These are phyloP conservation scores for Eurotiales sp. DNA, from an alignment of 2,329 filamentous ascomycete genomes.

Conservation along the genomic window DNA sequence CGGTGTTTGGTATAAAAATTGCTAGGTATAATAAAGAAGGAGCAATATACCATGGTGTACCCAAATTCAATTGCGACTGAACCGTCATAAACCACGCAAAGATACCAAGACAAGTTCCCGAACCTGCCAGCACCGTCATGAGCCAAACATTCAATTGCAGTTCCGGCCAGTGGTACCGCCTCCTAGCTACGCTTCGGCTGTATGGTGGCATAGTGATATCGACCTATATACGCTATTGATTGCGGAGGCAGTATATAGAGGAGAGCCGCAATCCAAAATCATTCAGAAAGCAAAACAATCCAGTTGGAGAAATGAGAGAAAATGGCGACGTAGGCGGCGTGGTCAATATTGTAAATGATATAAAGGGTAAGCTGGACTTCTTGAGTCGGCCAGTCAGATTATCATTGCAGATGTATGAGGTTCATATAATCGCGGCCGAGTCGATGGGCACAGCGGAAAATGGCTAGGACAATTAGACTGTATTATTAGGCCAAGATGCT, in stretches of 20 bases:
- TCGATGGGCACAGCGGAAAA: neutral
- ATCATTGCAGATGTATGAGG: neutral
- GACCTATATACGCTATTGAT: neutral
- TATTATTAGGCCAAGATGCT: neutral
- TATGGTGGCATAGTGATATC: slow-evolving; percentile 15
- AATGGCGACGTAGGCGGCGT: neutral
- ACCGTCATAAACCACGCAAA: slow-evolving; percentile 59
- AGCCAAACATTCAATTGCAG: slow-evolving; percentile 63
- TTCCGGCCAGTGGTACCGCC: slow-evolving; percentile 60
- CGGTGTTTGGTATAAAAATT: slow-evolving; percentile 8
- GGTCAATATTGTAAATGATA: too few species aligned
- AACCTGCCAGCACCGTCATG: slow-evolving; percentile 57
- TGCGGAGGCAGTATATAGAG: neutral
- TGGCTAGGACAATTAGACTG: neutral
- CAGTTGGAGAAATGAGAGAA: neutral
- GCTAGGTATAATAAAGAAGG: neutral
- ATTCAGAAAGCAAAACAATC: neutral
- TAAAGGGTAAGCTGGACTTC: too few species aligned
- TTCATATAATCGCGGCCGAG: neutral
- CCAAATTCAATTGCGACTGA: slow-evolving; percentile 53
- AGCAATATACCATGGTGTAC: slow-evolving; percentile 56
- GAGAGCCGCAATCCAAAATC: neutral
- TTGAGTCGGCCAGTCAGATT: neutral
- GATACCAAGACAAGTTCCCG: slow-evolving; percentile 56
- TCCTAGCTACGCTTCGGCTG: slow-evolving; percentile 17